Evolutionary conservation across 129 eudicot species (phyloP).

Genomic region (Flaveria sonorensis): DNA sequence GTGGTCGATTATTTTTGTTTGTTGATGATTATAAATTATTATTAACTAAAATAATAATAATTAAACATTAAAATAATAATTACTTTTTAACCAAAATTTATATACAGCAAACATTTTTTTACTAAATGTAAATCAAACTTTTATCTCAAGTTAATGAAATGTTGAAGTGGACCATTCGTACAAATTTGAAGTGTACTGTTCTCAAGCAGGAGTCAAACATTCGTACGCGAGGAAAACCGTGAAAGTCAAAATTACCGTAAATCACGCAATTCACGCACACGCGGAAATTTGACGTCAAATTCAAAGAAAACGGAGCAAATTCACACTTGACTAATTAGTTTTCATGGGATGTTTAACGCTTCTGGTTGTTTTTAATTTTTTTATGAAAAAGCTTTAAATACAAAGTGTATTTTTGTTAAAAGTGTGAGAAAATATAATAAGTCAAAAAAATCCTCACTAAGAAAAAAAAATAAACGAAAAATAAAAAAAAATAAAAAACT

Average conservation of each 20-base stretch:
- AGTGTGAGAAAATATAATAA: too few species aligned
- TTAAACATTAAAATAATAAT: background rate
- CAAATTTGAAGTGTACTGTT: too few species aligned
- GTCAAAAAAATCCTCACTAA: too few species aligned
- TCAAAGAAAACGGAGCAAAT: constrained; percentile 22
- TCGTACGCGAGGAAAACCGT: constrained; percentile 20
- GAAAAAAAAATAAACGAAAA: too few species aligned
- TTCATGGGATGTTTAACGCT: background rate
- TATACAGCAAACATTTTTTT: background rate
- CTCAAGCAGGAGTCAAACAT: constrained; percentile 16
- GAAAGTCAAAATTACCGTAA: constrained; percentile 20
- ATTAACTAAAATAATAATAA: background rate
- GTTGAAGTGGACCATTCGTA: constrained; percentile 6
- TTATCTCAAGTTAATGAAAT: background rate
- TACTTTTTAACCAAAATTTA: background rate
- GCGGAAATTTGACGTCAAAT: background rate
- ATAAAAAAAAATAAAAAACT: too few species aligned
- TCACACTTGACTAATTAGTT: constrained; percentile 4
- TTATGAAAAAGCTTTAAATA: too few species aligned
- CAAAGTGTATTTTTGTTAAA: too few species aligned
- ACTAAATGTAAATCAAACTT: background rate
- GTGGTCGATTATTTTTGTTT: background rate
- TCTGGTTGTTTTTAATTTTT: background rate
- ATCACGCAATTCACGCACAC: constrained; percentile 26
- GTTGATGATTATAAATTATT: background rate